Conservation (phyloP, 2,329 filamentous ascomycete genomes). For the Aureobasidium sp. region DNA sequence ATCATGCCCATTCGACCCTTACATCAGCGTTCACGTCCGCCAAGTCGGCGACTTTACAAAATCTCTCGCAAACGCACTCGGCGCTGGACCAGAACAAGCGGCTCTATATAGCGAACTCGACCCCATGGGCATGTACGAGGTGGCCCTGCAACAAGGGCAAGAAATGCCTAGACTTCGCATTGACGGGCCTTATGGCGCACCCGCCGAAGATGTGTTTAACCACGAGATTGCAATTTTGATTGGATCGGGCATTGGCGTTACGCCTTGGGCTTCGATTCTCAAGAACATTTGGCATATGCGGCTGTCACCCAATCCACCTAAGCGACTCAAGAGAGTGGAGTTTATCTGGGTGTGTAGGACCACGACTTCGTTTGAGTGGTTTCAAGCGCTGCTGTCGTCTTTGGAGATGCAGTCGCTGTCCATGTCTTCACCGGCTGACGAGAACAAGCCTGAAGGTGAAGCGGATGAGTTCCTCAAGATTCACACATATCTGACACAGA, state of each 20-base stretch:
- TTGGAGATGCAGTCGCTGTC: conserved; percentile 78
- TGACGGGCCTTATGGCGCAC: conserved; percentile 92
- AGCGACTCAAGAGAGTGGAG: conserved; percentile 84
- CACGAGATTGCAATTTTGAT: conserved; percentile 84
- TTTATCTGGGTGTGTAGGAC: conserved; percentile 99
- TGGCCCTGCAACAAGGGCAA: conserved; percentile 87
- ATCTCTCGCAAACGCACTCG: conserved; percentile 90
- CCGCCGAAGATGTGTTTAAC: conserved; percentile 94
- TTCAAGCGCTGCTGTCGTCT: conserved; percentile 85
- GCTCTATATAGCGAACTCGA: conserved; percentile 89
- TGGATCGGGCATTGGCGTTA: conserved; percentile 80
- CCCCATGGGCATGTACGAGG: conserved; percentile 94
- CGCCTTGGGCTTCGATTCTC: conserved; percentile 77
- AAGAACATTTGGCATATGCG: conserved; percentile 99
- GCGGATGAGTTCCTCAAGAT: conserved; percentile 85
- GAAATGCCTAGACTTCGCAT: conserved; percentile 85
- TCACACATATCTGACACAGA: conserved; percentile 94
- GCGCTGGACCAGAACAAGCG: conserved; percentile 77
- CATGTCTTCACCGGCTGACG: conserved; percentile 37
- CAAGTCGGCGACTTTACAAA: conserved; percentile 96
- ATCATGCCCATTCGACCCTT: conserved; percentile 91
- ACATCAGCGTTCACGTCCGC: conserved; percentile 88
- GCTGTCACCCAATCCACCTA: conserved; percentile 79
- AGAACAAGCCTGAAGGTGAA: conserved; percentile 59
- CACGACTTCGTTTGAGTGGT: conserved; percentile 96